These are phyloP conservation scores for Phytophthora colocasiae DNA, from an alignment of 352 stramenopile genomes.

Conservation along the genomic window DNA sequence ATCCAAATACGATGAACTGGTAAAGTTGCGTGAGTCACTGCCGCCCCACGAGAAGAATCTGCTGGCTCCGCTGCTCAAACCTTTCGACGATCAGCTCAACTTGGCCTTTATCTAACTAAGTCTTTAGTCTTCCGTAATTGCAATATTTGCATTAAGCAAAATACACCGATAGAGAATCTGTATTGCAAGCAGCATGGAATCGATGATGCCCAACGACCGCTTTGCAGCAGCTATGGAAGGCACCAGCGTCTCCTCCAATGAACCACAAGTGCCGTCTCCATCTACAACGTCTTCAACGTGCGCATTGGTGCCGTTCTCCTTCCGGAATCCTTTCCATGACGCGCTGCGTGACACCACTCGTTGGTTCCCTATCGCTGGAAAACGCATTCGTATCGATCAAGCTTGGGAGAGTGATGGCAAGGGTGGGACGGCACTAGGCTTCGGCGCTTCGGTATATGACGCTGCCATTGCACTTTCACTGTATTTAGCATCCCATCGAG, in stretches of 20 bases:
- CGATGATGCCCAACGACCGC: not conserved
- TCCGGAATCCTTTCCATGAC: slow-evolving; percentile 80
- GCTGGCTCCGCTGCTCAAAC: slow-evolving; percentile 82
- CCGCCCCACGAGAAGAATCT: slow-evolving; percentile 87
- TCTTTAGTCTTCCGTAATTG: slow-evolving; percentile 18
- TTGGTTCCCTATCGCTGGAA: slow-evolving; percentile 70
- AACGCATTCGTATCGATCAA: slow-evolving; percentile 72
- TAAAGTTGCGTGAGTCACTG: slow-evolving; percentile 82
- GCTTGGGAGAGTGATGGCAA: slow-evolving; percentile 80
- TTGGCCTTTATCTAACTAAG: slow-evolving; percentile 79
- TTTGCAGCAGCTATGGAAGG: slow-evolving; percentile 30
- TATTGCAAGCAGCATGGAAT: slow-evolving; percentile 16
- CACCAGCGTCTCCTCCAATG: slow-evolving; percentile 1
- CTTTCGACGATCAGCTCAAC: slow-evolving; percentile 89
- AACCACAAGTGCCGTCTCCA: slow-evolving; percentile 1
- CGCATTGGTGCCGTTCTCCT: slow-evolving; percentile 76
- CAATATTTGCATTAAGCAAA: slow-evolving; percentile 30
- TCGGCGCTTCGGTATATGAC: slow-evolving; percentile 86
- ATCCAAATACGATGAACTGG: slow-evolving; percentile 87
- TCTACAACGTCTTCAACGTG: slow-evolving; percentile 10
- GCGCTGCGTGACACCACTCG: slow-evolving; percentile 67
- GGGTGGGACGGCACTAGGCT: slow-evolving; percentile 75
- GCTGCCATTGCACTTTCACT: slow-evolving; percentile 78
- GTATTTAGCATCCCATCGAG: slow-evolving; percentile 69
- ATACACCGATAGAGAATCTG: slow-evolving; percentile 33